phyloP scores from a whole-genome alignment of 2,329 filamentous ascomycete species.

The Rhexocercosporidium sp. region DNA sequence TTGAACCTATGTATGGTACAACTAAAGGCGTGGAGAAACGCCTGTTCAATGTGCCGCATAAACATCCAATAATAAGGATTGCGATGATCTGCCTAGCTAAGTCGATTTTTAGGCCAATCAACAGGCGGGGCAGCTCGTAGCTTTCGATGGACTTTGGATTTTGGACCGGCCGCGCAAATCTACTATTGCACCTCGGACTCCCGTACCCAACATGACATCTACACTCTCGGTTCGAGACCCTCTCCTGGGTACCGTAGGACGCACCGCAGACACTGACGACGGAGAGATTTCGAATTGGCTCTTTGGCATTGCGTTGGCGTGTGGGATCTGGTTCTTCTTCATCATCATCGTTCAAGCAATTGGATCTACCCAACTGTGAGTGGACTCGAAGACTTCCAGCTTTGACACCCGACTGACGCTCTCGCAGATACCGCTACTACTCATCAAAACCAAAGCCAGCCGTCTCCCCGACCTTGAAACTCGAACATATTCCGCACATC shows the following conservation, averaged over 20 bases:
- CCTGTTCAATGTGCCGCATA: too few relatives aligned
- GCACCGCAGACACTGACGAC: not conserved
- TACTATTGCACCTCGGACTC: not conserved
- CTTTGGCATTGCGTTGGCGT: conserved; percentile 50
- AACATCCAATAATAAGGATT: too few relatives aligned
- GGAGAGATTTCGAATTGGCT: conserved; percentile 33
- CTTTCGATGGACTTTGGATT: not conserved
- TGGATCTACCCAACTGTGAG: conserved; percentile 61
- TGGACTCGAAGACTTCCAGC: not conserved
- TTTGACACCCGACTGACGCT: not conserved
- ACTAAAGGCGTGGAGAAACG: not conserved
- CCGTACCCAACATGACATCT: not conserved
- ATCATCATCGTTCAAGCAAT: conserved; percentile 60
- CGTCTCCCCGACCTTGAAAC: conserved; percentile 55
- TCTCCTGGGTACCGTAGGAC: not conserved
- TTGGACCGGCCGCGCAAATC: not conserved
- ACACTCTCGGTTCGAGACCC: not conserved
- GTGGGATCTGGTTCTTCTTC: conserved; percentile 57
- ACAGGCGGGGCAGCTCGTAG: too few relatives aligned
- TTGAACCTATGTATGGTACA: not conserved
- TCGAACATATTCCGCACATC: conserved; percentile 73
- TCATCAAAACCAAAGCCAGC: conserved; percentile 55
- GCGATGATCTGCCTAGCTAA: too few relatives aligned
- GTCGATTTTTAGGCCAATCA: too few relatives aligned
- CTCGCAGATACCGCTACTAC: conserved; percentile 57